Conservation (phyloP, 2,329 filamentous ascomycete species). For the Sarocladiaceae sp. region DNA sequence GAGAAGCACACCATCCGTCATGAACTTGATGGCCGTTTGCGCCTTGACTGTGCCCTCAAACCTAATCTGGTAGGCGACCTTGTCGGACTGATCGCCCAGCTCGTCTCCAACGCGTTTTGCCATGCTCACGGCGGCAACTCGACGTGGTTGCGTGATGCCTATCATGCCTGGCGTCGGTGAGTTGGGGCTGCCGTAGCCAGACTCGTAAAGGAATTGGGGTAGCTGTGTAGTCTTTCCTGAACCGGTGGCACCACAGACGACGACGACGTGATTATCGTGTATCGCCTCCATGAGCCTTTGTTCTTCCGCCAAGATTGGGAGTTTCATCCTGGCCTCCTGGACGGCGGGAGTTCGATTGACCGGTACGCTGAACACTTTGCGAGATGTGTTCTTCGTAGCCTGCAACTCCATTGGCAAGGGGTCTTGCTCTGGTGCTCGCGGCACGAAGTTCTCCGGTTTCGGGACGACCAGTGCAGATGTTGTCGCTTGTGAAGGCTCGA, state of each 20-base stretch:
- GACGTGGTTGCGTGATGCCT: constrained; percentile 86
- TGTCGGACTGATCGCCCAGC: constrained; percentile 66
- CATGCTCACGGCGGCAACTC: constrained; percentile 96
- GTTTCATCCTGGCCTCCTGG: constrained; percentile 67
- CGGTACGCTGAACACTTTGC: constrained; percentile 71
- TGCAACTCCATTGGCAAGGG: constrained; percentile 62
- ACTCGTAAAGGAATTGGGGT: constrained; percentile 91
- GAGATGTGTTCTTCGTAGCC: constrained; percentile 50
- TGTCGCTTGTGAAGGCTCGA: constrained; percentile 38
- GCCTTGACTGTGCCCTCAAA: constrained; percentile 79
- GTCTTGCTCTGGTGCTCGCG: constrained; percentile 63
- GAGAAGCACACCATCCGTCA: constrained; percentile 95
- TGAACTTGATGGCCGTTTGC: constrained; percentile 92
- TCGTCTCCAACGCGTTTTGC: constrained; percentile 86
- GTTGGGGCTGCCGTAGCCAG: constrained; percentile 74
- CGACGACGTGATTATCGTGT: constrained; percentile 81
- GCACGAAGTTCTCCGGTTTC: constrained; percentile 55
- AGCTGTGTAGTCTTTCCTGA: constrained; percentile 97
- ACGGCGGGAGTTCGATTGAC: constrained; percentile 67
- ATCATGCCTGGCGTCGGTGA: constrained; percentile 87
- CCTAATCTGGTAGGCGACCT: constrained; percentile 88
- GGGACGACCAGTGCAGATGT: constrained; percentile 44
- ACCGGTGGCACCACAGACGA: constrained; percentile 91
- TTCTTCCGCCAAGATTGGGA: constrained; percentile 91
- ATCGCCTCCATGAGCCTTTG: constrained; percentile 98